Evolutionary conservation across 2,329 filamentous ascomycete species (phyloP).

Genomic region (Akanthomyces dipterigenus): DNA sequence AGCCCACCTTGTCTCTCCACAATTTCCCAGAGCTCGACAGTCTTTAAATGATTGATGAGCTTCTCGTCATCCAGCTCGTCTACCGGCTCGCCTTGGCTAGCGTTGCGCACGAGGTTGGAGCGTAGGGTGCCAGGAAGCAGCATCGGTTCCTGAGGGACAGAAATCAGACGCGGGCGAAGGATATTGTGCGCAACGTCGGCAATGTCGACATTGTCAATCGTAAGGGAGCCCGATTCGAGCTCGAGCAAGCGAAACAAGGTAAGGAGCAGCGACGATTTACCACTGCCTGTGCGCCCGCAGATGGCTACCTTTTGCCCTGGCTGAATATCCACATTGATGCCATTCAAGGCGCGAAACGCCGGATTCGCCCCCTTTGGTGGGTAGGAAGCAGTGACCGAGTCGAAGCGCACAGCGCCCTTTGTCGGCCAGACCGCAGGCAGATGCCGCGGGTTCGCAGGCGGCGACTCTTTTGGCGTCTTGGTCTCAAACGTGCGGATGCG

Average conservation of each 20-base stretch:
- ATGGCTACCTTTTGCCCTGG: constrained; percentile 32
- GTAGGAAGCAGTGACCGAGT: constrained; percentile 25
- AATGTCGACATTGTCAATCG: constrained; percentile 37
- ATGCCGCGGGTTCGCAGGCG: constrained; percentile 11
- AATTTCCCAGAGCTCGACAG: constrained; percentile 36
- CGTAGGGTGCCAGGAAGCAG: constrained; percentile 43
- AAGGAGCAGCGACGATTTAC: constrained; percentile 31
- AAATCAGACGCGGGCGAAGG: constrained; percentile 28
- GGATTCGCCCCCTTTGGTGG: constrained; percentile 6
- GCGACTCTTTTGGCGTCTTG: constrained; percentile 19
- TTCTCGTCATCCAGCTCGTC: constrained; percentile 29
- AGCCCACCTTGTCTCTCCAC: constrained; percentile 35
- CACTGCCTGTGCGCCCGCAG: constrained; percentile 37
- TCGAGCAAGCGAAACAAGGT: constrained; percentile 42
- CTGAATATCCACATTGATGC: constrained; percentile 23
- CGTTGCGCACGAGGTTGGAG: constrained; percentile 31
- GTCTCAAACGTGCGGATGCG: constrained; percentile 21
- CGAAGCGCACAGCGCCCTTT: constrained; percentile 21
- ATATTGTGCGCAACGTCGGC: constrained; percentile 17
- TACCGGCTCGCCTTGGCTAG: constrained; percentile 20
- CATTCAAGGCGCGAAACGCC: constrained; percentile 19
- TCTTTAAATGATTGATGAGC: constrained; percentile 36
- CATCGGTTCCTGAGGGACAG: constrained; percentile 45
- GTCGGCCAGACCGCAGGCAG: constrained; percentile 22
- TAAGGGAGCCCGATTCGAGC: constrained; percentile 33